Evolutionary conservation across 2,329 filamentous ascomycete genomes (phyloP).

Genomic region (Hymenoscyphus scutula): DNA sequence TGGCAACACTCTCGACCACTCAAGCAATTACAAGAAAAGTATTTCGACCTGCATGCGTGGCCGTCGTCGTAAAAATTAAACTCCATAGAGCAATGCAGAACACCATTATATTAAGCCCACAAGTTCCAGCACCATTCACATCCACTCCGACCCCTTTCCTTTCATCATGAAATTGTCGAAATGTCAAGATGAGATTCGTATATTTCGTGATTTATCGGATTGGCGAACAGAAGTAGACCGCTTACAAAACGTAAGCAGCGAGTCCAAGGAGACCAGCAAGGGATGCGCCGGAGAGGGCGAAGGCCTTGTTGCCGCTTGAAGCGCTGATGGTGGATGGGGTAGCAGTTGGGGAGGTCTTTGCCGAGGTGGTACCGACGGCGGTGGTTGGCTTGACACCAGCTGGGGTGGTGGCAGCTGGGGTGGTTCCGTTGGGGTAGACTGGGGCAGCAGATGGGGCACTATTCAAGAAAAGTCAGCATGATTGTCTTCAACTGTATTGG

Average conservation of each 20-base stretch:
- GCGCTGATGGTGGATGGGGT: constrained; percentile 44
- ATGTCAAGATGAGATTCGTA: constrained; percentile 39
- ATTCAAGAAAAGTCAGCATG: constrained; percentile 22
- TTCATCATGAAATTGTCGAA: constrained; percentile 41
- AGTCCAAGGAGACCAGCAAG: constrained; percentile 60
- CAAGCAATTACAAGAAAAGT: constrained; percentile 45
- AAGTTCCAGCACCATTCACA: constrained; percentile 19
- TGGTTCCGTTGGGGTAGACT: constrained; percentile 25
- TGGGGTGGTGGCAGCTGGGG: constrained; percentile 27
- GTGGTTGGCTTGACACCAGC: constrained; percentile 22
- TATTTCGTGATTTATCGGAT: constrained; percentile 48
- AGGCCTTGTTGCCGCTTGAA: constrained; percentile 55
- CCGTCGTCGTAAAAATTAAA: constrained; percentile 31
- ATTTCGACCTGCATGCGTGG: constrained; percentile 38
- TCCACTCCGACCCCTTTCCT: constrained; percentile 38
- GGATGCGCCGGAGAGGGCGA: constrained; percentile 55
- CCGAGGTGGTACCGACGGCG: constrained; percentile 26
- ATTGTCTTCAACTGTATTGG: constrained; percentile 20
- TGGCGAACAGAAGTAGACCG: constrained; percentile 40
- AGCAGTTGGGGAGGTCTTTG: constrained; percentile 28
- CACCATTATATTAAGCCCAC: constrained; percentile 35
- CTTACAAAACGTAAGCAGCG: constrained; percentile 46
- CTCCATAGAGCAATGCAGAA: constrained; percentile 42
- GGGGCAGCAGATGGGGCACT: constrained; percentile 22
- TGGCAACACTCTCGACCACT: constrained; percentile 39